Percentiles rank a stretch among this genome's conserved stretches.
phyloP scores from a whole-genome alignment of 2,329 filamentous ascomycete genomes.

The Hawksworthiomyces lignivorus region DNA sequence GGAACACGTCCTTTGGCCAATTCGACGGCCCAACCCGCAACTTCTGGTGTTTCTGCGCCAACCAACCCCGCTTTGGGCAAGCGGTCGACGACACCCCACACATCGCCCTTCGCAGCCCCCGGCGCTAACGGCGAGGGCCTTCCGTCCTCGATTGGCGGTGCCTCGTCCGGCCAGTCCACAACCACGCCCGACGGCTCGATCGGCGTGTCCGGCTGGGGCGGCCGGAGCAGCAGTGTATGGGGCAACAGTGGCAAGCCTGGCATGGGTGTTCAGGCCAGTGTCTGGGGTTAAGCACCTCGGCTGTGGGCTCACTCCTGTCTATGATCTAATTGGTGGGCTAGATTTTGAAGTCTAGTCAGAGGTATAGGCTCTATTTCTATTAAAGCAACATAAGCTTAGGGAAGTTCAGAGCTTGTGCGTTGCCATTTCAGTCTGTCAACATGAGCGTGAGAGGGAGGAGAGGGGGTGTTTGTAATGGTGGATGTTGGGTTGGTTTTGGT shows the following conservation, averaged over 20 bases:
- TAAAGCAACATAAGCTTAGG: too few relatives aligned
- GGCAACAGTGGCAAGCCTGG: slow-evolving; percentile 71
- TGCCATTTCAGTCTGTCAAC: too few relatives aligned
- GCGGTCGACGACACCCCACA: slow-evolving; percentile 79
- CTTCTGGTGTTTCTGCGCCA: slow-evolving; percentile 32
- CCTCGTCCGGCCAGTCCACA: slow-evolving; percentile 47
- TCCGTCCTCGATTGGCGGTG: slow-evolving; percentile 33
- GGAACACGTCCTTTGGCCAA: slow-evolving; percentile 73
- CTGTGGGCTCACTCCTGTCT: too few relatives aligned
- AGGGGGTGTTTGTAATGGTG: too few relatives aligned
- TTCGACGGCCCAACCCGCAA: slow-evolving; percentile 28
- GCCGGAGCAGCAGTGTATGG: slow-evolving; percentile 70
- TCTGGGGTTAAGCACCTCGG: slow-evolving; percentile 66
- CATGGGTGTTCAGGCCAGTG: slow-evolving; percentile 81
- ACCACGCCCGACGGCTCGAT: slow-evolving; percentile 37
- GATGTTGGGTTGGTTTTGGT: too few relatives aligned
- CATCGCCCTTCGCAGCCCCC: slow-evolving; percentile 65
- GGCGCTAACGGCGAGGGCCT: slow-evolving; percentile 25
- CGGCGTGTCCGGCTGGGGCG: slow-evolving; percentile 60
- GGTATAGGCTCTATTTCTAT: too few relatives aligned
- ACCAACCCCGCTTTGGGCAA: slow-evolving; percentile 60
- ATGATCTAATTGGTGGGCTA: too few relatives aligned
- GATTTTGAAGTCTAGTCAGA: too few relatives aligned
- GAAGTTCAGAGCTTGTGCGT: too few relatives aligned
- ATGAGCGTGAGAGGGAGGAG: too few relatives aligned